Evolutionary conservation across 192 early-diverging fungal genomes (phyloP), one percentile per base, ranked within the genome.

Genomic region (Kickxella alabastrina): DNA sequence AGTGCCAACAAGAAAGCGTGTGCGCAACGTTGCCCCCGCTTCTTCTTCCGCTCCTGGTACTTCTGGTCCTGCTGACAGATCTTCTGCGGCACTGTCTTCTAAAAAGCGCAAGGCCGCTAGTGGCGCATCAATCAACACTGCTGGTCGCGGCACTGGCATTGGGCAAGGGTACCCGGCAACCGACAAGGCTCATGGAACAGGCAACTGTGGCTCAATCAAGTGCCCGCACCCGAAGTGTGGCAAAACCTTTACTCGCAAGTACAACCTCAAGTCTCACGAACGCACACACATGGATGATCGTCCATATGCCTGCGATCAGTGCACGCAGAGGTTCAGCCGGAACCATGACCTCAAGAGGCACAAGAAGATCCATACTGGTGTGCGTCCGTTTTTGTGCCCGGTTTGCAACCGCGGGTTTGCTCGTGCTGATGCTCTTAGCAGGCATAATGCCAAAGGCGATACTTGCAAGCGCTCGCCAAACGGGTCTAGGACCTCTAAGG

Each of bases 261-360:
- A 91, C 58, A 97, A 95, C 74, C 71, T 97, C 15, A 87, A 88
- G 57, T 85, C 83, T 22, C 92, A 97, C 52, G 78, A 85, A 43
- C 67, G 82, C 27, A 88, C 87, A 12, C 93, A 95, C 70, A 85
- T 85, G 0, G 79, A 82, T 31, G 85, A 86, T 48, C 77, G 87
- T 12, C 86, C 87, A 0, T 92, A 80, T 68, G 69, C 73, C 15
- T 87, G 86, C 62, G 62, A 65, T 10, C 62, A 64, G 21, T 92
- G 90, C 65, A 69, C 75, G 29, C 65, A 74, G 53, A 68, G 86
- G 14, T 92, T 92, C 48, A 78, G 80, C 28, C 72, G 90, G 43
- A 85, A 90, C 56, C 89, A 92, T 51, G 89, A 92, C 43, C 77
- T 89, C 8, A 80, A 85, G 52, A 65, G 89, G 6, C 90, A 92